Evolutionary conservation across 768 basidiomycete genomes (phyloP), one percentile per base, ranked within the genome.

Genomic region (Leccinellum albellum): DNA sequence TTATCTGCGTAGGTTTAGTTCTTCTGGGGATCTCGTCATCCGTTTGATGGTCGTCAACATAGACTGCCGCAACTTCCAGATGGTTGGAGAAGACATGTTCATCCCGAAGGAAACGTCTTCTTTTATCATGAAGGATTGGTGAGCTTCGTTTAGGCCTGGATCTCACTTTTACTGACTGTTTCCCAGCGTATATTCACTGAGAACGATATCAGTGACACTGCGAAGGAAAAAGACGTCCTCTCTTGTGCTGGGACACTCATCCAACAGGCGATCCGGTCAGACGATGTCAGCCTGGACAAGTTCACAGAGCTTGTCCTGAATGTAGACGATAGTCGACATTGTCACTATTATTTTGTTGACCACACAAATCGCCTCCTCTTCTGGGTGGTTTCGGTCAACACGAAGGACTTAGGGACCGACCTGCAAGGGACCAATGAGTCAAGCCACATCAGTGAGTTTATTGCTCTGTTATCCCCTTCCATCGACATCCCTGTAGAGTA

Each of bases 291-390:
- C 24, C 21, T 62, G 5, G 59, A 64, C 13, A 52, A 58, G 2
- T 33, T 57, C 42, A 51, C 50, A 14, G 59, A 64, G 28, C 37
- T 62, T 5, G 62, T 64, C 10, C 15, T 61, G 9, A 58, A 62
- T 8, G 44, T 65, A 31, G 54, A 58, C 7, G 33, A 47, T 6
- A 3, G 2, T n/a, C 21, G 7, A 7, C 1, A 1, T 21, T 65
- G 64, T 46, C 14, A 20, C n/a, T 66, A 64, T 48, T 59, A 64
- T 33, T 64, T 64, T 35, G 63, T 58, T 17, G 64, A 64, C 51
- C 64, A 64, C 32, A 44, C 17, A 6, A 9, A 61, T 21, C 59
- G 33, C 26, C 63, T 64, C 37, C 53, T 65, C 13, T 65, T 65
- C 23, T 64, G 63, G 63, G 20, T 64, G 15, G 47, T 61, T 3